Evolutionary conservation across 495 filamentous ascomycete species (phyloP).

Genomic region (Penicillium macrosclerotiorum): DNA sequence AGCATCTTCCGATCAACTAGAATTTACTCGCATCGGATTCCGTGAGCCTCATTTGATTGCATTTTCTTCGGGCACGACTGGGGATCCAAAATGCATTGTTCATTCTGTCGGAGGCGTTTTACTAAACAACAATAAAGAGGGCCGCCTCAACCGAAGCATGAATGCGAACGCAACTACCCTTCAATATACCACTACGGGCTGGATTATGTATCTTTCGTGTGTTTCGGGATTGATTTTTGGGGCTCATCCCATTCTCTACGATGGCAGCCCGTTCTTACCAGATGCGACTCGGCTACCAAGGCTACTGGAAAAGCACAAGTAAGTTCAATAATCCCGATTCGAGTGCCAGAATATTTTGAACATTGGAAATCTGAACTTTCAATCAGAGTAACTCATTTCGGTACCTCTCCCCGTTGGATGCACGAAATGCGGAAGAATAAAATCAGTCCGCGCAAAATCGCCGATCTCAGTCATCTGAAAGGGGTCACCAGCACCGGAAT

Average conservation of each 20-base stretch:
- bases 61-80: constrained; percentile 76
- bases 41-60: constrained; percentile 68
- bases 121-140: constrained; percentile 54
- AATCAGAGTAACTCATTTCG: constrained; percentile 51
- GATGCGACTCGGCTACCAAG: constrained; percentile 56
- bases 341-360: too few relatives aligned
- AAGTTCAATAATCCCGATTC: too few relatives aligned
- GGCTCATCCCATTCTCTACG: constrained; percentile 61
- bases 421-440: constrained; percentile 61
- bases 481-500: constrained; percentile 70
- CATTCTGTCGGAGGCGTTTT: constrained; percentile 40
- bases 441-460: constrained; percentile 56
- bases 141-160: constrained; percentile 55
- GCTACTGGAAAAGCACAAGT: constrained; percentile 58
- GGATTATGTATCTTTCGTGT: constrained; percentile 77
- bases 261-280: constrained; percentile 73
- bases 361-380: not conserved
- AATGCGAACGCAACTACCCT: constrained; percentile 44
- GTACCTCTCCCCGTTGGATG: constrained; percentile 71
- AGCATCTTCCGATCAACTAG: constrained; percentile 39
- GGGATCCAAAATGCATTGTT: constrained; percentile 78
- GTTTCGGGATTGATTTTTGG: constrained; percentile 54
- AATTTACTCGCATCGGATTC: constrained; percentile 52
- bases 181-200: constrained; percentile 68
- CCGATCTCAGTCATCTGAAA: constrained; percentile 57